Conservation (phyloP, 441 rosid species). For the Adansonia rubrostipa region DNA sequence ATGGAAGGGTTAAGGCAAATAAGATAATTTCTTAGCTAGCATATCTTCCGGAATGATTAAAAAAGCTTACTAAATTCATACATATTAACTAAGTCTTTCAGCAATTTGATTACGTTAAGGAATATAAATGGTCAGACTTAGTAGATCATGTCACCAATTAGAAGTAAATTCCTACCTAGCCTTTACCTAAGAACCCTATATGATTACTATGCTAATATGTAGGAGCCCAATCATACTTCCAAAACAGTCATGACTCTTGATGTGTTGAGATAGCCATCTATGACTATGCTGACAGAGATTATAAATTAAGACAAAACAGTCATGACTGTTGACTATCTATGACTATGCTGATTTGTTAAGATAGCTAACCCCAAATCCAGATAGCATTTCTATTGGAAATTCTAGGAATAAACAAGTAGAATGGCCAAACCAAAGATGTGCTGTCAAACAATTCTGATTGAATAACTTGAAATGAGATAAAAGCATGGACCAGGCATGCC, state of each 20-base stretch:
- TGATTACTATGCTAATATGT: background rate
- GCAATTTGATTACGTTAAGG: background rate
- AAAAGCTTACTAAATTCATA: background rate
- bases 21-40: background rate
- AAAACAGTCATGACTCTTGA: background rate
- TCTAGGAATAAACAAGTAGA: background rate
- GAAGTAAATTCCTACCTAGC: background rate
- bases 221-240: background rate
- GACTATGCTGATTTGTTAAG: background rate
- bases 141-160: background rate
- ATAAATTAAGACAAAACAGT: too few species aligned
- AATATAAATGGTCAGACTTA: background rate
- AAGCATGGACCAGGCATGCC: background rate
- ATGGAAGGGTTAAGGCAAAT: background rate
- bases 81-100: background rate
- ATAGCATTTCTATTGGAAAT: conserved; percentile 3
- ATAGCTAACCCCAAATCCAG: background rate
- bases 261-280: background rate
- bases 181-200: background rate
- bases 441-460: background rate
- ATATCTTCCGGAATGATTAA: background rate
- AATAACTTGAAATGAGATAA: background rate
- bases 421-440: background rate
- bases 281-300: background rate
- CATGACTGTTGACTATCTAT: too few species aligned